A percentile compares a stretch with the other conserved stretches of the same genome.
Evolutionary conservation across 805 yeast genomes (phyloP).

Genomic region (Suhomyces faveliae): DNA sequence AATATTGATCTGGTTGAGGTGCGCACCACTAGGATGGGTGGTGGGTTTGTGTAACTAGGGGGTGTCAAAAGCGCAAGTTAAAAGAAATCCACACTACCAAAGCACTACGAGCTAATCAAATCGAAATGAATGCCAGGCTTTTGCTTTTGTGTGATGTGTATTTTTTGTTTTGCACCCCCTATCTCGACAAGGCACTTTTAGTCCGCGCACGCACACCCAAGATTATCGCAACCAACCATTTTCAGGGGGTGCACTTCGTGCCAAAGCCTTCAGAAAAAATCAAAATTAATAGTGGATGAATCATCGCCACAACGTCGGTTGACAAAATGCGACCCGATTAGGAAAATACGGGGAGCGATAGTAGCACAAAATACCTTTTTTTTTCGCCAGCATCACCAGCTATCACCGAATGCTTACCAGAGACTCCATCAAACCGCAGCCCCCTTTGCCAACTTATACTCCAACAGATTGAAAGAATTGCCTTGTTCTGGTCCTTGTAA

Average conservation of each 20-base stretch:
- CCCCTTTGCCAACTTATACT: not conserved
- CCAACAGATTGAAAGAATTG: too few species aligned
- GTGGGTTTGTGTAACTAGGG: not conserved
- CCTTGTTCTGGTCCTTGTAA: too few species aligned
- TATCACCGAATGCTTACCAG: not conserved
- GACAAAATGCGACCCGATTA: not conserved
- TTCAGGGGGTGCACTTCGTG: not conserved
- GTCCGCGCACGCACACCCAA: not conserved
- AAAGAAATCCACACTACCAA: not conserved
- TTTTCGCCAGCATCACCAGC: not conserved
- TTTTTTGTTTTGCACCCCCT: not conserved
- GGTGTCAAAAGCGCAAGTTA: not conserved
- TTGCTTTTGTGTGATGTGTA: not conserved
- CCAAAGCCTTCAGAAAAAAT: too few species aligned
- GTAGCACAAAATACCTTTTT: not conserved
- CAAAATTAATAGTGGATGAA: too few species aligned
- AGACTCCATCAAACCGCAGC: not conserved
- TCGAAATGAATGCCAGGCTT: too few species aligned
- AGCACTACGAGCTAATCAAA: not conserved
- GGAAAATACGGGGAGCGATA: constrained; percentile 2
- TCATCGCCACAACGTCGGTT: not conserved
- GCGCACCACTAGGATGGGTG: not conserved
- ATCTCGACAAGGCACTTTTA: not conserved
- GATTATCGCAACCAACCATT: not conserved
- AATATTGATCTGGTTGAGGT: not conserved